A percentile compares a stretch with the other conserved stretches of the same genome.
Evolutionary conservation across 2,329 filamentous ascomycete species (phyloP).

Genomic region (Aureobasidium lini): DNA sequence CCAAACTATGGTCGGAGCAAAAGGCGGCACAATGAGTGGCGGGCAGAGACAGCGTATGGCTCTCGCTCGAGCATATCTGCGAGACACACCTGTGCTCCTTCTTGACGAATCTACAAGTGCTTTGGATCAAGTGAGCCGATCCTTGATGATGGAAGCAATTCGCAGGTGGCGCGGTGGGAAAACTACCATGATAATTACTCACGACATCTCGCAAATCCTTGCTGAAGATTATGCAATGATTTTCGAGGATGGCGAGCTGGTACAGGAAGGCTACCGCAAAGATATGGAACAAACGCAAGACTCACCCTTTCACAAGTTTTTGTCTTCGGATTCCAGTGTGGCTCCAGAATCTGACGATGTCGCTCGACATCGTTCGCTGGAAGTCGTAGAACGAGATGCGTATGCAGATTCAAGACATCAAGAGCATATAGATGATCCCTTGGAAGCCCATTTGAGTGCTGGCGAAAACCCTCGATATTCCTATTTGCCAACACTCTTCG

Average conservation of each 20-base stretch:
- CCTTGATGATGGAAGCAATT: constrained; percentile 65
- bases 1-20: constrained; percentile 61
- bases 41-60: constrained; percentile 79
- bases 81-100: constrained; percentile 73
- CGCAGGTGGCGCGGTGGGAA: constrained; percentile 69
- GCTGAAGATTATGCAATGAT: constrained; percentile 72
- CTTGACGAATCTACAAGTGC: constrained; percentile 86
- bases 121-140: constrained; percentile 65
- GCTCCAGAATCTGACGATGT: neutral
- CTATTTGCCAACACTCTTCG: constrained; percentile 22
- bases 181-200: constrained; percentile 89
- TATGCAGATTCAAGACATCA: neutral
- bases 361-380: neutral
- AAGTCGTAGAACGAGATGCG: neutral
- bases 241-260: constrained; percentile 60
- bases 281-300: constrained; percentile 40
- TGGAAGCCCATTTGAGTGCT: constrained; percentile 23
- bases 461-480: constrained; percentile 22
- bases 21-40: constrained; percentile 68
- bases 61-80: constrained; percentile 67
- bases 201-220: constrained; percentile 72
- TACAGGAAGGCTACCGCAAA: constrained; percentile 59
- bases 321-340: constrained; percentile 8
- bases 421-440: constrained; percentile 17
- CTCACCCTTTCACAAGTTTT: constrained; percentile 27